Conservation (phyloP, 2,329 filamentous ascomycete species). For the Diaporthe sp. region DNA sequence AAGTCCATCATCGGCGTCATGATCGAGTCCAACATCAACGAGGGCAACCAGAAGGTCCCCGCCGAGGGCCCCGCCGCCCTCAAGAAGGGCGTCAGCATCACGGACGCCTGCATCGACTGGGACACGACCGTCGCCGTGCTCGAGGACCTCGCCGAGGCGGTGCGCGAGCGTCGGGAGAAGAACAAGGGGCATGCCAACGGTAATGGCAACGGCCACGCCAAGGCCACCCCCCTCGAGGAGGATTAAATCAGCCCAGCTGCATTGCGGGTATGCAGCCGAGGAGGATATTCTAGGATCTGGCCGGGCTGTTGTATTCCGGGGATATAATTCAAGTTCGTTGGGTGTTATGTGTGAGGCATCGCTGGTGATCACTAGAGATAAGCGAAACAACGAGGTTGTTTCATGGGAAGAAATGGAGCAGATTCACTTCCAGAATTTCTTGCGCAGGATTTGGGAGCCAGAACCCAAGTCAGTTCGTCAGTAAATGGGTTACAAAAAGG, state of each 20-base stretch:
- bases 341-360: not conserved
- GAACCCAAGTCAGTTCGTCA: not conserved
- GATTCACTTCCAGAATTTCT: not conserved
- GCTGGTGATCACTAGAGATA: not conserved
- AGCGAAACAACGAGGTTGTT: not conserved
- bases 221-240: constrained; percentile 66
- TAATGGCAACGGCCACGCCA: constrained; percentile 48
- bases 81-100: constrained; percentile 94
- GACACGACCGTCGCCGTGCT: constrained; percentile 85
- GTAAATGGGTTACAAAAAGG: constrained; percentile 6
- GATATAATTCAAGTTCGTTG: not conserved
- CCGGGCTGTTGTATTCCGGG: no score
- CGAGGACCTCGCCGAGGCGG: constrained; percentile 87
- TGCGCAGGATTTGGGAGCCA: not conserved
- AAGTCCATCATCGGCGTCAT: constrained; percentile 94
- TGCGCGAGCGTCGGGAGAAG: constrained; percentile 78
- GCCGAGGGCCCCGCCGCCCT: constrained; percentile 82
- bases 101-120: constrained; percentile 97
- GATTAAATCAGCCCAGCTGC: constrained; percentile 53
- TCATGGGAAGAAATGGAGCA: not conserved
- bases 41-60: constrained; percentile 90
- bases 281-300: not conserved
- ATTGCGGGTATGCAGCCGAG: not conserved
- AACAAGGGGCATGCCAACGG: constrained; percentile 55
- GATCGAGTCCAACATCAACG: constrained; percentile 98